Conservation (phyloP, 2,329 filamentous ascomycete species). For the Venturiaceae sp. region DNA sequence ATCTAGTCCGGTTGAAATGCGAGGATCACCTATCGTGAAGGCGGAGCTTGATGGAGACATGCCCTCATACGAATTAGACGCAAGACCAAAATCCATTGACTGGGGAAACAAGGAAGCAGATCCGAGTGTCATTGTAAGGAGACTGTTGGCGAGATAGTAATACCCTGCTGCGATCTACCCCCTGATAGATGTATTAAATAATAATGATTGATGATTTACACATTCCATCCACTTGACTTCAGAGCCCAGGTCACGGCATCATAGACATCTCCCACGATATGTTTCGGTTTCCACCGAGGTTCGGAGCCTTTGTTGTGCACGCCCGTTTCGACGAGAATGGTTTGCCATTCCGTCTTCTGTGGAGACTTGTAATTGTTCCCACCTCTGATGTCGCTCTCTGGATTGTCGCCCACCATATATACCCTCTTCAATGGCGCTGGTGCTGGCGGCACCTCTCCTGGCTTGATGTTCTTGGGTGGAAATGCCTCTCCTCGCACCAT, state of each 20-base stretch:
- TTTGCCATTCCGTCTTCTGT: conserved; percentile 63
- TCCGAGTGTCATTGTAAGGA: neutral
- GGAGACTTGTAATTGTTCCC: conserved; percentile 66
- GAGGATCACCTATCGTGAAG: neutral
- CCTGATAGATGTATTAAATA: neutral
- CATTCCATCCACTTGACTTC: conserved; percentile 37
- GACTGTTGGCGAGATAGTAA: neutral
- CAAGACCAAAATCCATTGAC: neutral
- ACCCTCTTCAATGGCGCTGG: conserved; percentile 54
- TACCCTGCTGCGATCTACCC: neutral
- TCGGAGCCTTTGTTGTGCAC: conserved; percentile 52
- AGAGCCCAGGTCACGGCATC: conserved; percentile 71
- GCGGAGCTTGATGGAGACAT: neutral
- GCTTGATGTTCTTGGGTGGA: neutral
- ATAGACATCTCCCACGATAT: conserved; percentile 64
- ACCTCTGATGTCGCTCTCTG: conserved; percentile 78
- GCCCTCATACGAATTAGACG: neutral
- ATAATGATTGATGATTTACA: neutral
- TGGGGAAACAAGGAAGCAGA: too few relatives aligned
- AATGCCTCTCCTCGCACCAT: conserved; percentile 29
- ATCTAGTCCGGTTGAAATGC: too few relatives aligned
- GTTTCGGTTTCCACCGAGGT: conserved; percentile 53
- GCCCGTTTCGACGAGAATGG: conserved; percentile 70
- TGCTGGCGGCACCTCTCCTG: neutral
- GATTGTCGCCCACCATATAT: conserved; percentile 77